Evolutionary conservation across 352 stramenopile species (phyloP), one percentile per base, ranked within the genome.

Genomic region (Lagenidium giganteum): DNA sequence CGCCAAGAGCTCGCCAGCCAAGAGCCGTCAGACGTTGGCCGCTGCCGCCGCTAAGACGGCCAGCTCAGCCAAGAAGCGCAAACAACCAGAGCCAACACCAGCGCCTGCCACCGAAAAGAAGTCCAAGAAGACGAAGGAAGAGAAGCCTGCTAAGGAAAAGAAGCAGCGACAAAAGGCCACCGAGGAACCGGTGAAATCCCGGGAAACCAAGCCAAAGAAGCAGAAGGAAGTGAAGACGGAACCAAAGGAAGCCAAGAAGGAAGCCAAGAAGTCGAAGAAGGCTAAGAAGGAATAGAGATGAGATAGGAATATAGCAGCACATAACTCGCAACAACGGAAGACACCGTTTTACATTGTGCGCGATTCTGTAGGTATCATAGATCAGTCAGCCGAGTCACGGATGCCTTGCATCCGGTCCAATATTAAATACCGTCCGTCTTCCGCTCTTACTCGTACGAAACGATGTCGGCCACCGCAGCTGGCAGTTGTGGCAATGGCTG

Each of bases 281-380:
- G 53, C 23, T 34, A 62, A 57, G 53, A 57, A 68, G 54, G 70
- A 81, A 57, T 80, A 83, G 65, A 64, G 22, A 55, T 18, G 20
- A 12, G 21, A 42, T 44, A 5, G 25, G 23, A 30, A 22, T 28
- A 47, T 27, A 41, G 16, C 14, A 22, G 14, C 8, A 32, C 27
- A 14, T 32, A 9, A 32, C n/a, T 48, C 24, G 49, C 9, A 24
- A 30, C 36, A 42, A 42, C 5, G 5, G 22, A 24, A 23, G 14
- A 42, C 14, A 30, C 9, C n/a, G n/a, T n/a, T n/a, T n/a, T n/a
- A n/a, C n/a, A n/a, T n/a, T n/a, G n/a, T n/a, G n/a, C n/a, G n/a
- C n/a, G n/a, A n/a, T n/a, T 24, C 36, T 31, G 36, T 42, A 30
- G 30, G 36, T 42, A n/a, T n/a, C 8, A 14, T 23, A n/a, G 22